Base-by-base conservation (phyloP, 805 yeast genomes). In the Candida multigemmis region DNA sequence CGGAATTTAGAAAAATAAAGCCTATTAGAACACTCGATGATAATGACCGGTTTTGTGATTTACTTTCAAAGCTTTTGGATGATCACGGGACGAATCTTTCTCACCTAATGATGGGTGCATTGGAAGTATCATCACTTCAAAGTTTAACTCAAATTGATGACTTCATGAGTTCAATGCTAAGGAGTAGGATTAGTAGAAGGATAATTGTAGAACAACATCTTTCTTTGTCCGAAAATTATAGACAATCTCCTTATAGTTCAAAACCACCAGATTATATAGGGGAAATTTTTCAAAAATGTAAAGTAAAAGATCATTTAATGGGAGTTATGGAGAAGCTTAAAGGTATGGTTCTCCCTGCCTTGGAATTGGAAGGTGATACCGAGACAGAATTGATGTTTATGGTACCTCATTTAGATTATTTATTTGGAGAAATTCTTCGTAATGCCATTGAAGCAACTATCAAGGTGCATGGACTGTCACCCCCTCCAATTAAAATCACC, bases 131-230 rank as follows among this genome's bases (percentile, higher is more conserved):
- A 9, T 73, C 78, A 19, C 46, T 78, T 25, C 51, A 63, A 27
- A 55, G 60, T 21, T 65, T 80, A 42, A 77, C 85, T 3, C 76
- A 72, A 32, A 53, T 60, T 2, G 96, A 89, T 44, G 60, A 56
- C 11, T 72, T 87, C 42, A 73, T 87, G 67, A 75, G 86, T 8
- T 68, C 79, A 4, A 68, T 86, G 66, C 56, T 89, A 22, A 64
- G 95, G 29, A 83, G 94, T 4, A 70, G 98, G 44, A 83, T 89
- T 21, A 79, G 94, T 39, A 65, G 98, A 55, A 64, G 97, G 40
- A 79, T 89, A 24, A 79, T 89, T 36, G 84, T 85, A 22, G 95
- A 89, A 55, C 95, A 89, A 48, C 97, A 91, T 55, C 56, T 84
- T 20, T 74, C 91, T 7, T 65, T 91, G 27, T 73, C 94, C 0